These are phyloP conservation scores for Jimgerdemannia lactiflua DNA, from an alignment of 192 early-diverging fungal species.

Conservation along the genomic window DNA sequence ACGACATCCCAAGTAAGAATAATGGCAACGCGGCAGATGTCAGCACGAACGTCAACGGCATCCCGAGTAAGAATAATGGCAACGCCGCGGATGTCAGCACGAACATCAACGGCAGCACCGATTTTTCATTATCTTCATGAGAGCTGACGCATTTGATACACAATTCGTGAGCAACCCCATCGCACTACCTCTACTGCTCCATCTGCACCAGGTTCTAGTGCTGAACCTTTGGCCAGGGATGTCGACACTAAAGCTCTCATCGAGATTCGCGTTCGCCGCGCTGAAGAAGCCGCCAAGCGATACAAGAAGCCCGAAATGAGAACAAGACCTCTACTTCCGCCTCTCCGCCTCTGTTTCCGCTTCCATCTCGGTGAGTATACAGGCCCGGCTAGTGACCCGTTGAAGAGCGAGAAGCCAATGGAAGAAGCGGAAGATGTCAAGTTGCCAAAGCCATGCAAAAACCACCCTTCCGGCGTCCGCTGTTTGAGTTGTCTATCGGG, in stretches of 20 bases:
- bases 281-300: constrained; percentile 11
- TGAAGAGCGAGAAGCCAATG: background rate
- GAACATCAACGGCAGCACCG: background rate
- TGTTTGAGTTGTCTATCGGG: constrained; percentile 19
- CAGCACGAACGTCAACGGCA: background rate
- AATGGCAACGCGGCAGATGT: background rate
- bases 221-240: background rate
- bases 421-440: background rate
- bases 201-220: constrained; percentile 3
- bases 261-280: constrained; percentile 3
- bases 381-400: background rate
- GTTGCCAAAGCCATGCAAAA: constrained; percentile 18
- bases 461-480: constrained; percentile 12
- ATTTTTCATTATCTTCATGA: background rate
- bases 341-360: background rate
- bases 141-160: constrained; percentile 9
- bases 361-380: background rate
- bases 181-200: constrained; percentile 5
- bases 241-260: constrained; percentile 2
- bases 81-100: background rate
- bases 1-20: background rate
- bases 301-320: constrained; percentile 11
- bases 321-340: background rate
- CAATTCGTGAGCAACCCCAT: constrained; percentile 8
- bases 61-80: too few relatives aligned